Evolutionary conservation across 371 early-diverging fungal genomes (phyloP).

Genomic region (Mortierella sp.): DNA sequence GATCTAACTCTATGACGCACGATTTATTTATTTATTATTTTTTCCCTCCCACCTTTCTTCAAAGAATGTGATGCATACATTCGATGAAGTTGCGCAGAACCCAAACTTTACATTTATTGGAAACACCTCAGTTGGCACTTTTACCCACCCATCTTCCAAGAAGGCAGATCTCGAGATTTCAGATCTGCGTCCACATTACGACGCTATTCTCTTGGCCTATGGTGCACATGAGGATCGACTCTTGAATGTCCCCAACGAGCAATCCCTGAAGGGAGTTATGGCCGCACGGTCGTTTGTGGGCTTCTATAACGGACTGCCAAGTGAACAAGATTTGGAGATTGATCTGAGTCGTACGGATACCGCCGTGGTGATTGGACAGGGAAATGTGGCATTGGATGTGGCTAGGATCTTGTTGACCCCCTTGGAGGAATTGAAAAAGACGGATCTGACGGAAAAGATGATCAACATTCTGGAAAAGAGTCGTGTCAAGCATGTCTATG

Average conservation of each 20-base stretch:
- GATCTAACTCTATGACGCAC: neutral
- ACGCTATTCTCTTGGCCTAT: constrained; percentile 88
- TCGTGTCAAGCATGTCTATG: constrained; percentile 81
- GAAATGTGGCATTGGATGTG: constrained; percentile 96
- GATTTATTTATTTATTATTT: constrained; percentile 2
- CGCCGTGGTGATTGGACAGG: constrained; percentile 92
- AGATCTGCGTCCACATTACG: constrained; percentile 75
- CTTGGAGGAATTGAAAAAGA: constrained; percentile 79
- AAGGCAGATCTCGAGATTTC: constrained; percentile 51
- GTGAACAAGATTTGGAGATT: constrained; percentile 63
- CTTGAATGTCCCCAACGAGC: constrained; percentile 81
- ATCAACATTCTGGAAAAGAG: constrained; percentile 78
- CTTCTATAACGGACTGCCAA: constrained; percentile 96
- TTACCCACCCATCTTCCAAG: constrained; percentile 60
- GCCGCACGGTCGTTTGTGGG: constrained; percentile 92
- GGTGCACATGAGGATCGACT: constrained; percentile 86
- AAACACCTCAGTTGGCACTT: constrained; percentile 76
- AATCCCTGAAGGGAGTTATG: constrained; percentile 69
- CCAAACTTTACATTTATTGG: constrained; percentile 85
- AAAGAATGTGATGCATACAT: constrained; percentile 87
- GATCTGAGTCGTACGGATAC: constrained; percentile 80
- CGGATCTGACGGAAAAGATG: constrained; percentile 90
- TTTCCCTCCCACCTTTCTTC: neutral
- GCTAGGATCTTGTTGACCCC: constrained; percentile 91
- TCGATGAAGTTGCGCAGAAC: constrained; percentile 82